A percentile compares a stretch with the other conserved stretches of the same genome.
These are phyloP conservation scores for Solanum chacoense DNA, from an alignment of 305 asterid genomes.

Conservation along the genomic window DNA sequence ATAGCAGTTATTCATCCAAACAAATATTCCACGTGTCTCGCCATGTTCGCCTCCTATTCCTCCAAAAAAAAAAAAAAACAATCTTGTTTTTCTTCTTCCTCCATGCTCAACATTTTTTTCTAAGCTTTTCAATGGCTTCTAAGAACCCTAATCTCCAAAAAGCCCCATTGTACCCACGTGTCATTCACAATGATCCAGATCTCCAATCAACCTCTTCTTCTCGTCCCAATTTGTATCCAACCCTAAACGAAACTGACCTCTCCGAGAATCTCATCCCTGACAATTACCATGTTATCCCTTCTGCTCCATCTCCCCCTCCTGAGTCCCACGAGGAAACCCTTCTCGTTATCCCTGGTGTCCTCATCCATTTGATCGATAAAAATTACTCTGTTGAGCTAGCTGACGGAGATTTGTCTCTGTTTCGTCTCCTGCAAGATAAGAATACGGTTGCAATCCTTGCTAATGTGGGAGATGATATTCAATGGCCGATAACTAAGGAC, in stretches of 20 bases:
- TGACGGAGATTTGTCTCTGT: slow-evolving; percentile 55
- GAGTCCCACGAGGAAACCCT: slow-evolving; percentile 35
- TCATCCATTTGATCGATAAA: slow-evolving; percentile 70
- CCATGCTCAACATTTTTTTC: neutral
- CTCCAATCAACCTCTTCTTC: slow-evolving; percentile 26
- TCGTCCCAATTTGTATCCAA: slow-evolving; percentile 43
- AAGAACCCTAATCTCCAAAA: slow-evolving; percentile 28
- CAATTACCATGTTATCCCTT: slow-evolving; percentile 7
- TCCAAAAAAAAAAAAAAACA: neutral
- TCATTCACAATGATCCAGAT: slow-evolving; percentile 24
- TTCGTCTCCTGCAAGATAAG: slow-evolving; percentile 43
- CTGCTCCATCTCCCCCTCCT: slow-evolving; percentile 53
- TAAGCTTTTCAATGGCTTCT: slow-evolving; percentile 40
- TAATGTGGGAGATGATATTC: slow-evolving; percentile 50
- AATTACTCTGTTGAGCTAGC: slow-evolving; percentile 92
- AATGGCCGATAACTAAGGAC: slow-evolving; percentile 84
- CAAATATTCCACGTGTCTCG: neutral
- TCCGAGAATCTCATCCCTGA: slow-evolving; percentile 36
- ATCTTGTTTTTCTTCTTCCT: neutral
- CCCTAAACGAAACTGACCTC: slow-evolving; percentile 35
- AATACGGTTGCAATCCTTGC: slow-evolving; percentile 59
- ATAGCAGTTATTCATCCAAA: neutral
- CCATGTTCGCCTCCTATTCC: neutral
- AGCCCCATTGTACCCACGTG: slow-evolving; percentile 48
- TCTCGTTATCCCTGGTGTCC: slow-evolving; percentile 57